phyloP scores from a whole-genome alignment of 2,329 filamentous ascomycete species.

The Sodiomyces alkalinus region DNA sequence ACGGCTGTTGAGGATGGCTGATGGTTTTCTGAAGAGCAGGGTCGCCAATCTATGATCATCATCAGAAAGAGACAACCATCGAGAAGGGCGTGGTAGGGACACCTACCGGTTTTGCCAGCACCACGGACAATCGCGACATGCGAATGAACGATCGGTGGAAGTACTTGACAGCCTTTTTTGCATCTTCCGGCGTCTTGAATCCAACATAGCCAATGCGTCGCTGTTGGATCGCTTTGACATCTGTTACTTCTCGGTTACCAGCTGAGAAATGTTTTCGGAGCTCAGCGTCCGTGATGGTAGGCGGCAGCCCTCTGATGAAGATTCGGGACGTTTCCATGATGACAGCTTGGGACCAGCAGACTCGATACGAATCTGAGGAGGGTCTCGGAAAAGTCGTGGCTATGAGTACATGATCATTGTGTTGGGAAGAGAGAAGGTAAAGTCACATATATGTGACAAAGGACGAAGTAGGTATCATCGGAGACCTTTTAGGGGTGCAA shows the following conservation, averaged over 20 bases:
- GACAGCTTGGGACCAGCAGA: no score
- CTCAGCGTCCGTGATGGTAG: slow-evolving; percentile 68
- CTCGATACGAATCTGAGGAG: no score
- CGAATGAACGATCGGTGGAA: slow-evolving; percentile 93
- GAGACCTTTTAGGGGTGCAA: no score
- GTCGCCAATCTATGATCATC: slow-evolving; percentile 27
- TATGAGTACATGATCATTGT: no score
- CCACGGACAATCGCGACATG: slow-evolving; percentile 86
- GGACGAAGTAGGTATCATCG: no score
- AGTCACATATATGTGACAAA: no score
- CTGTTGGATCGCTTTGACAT: slow-evolving; percentile 79
- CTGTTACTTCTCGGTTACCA: slow-evolving; percentile 62
- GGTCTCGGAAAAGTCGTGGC: no score
- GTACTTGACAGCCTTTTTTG: slow-evolving; percentile 73
- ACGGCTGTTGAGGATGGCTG: slow-evolving; percentile 2
- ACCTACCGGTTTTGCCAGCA: slow-evolving; percentile 56
- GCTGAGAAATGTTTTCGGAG: slow-evolving; percentile 78
- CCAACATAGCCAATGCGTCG: slow-evolving; percentile 92
- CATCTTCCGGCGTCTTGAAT: slow-evolving; percentile 71
- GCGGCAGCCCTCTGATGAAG: slow-evolving; percentile 74
- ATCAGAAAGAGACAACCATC: slow-evolving; percentile 4
- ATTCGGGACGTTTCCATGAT: slow-evolving; percentile 48
- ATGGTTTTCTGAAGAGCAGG: slow-evolving; percentile 17
- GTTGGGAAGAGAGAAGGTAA: no score
- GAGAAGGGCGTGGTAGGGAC: background rate